Evolutionary conservation across 805 yeast species (phyloP).

Genomic region (Yamadazyma kitorensis): DNA sequence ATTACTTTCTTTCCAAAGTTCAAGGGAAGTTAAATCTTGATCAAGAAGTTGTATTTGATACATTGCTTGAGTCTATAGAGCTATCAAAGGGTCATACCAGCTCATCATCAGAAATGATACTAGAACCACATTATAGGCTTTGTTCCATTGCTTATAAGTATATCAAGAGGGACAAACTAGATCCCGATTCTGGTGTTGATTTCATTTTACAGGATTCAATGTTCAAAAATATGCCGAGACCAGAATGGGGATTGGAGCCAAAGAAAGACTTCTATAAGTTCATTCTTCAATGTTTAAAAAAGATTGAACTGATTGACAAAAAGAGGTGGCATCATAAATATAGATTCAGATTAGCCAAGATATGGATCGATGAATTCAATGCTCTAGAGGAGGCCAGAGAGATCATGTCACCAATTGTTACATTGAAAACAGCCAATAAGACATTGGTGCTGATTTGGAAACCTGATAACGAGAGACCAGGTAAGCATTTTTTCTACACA

Average conservation of each 20-base stretch:
- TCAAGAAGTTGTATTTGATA: slow-evolving; percentile 34
- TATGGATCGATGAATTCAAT: slow-evolving; percentile 52
- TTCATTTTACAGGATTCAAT: slow-evolving; percentile 35
- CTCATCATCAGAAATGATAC: slow-evolving; percentile 48
- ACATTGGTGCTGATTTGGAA: slow-evolving; percentile 87
- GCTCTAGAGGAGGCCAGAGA: slow-evolving; percentile 55
- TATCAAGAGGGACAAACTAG: slow-evolving; percentile 35
- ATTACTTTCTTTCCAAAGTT: slow-evolving; percentile 57
- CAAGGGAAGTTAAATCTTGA: slow-evolving; percentile 45
- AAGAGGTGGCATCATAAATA: slow-evolving; percentile 94
- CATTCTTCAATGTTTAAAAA: slow-evolving; percentile 46
- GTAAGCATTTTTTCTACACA: slow-evolving; percentile 83
- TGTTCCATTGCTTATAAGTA: slow-evolving; percentile 60
- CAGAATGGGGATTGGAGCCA: slow-evolving; percentile 5
- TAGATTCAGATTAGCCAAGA: slow-evolving; percentile 63
- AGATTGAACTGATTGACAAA: slow-evolving; percentile 59
- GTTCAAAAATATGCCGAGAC: slow-evolving; percentile 16
- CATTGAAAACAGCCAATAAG: slow-evolving; percentile 65
- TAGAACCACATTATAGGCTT: slow-evolving; percentile 77
- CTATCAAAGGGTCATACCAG: slow-evolving; percentile 28
- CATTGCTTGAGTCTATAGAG: slow-evolving; percentile 44
- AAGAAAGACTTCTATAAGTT: slow-evolving; percentile 30
- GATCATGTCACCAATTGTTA: slow-evolving; percentile 62
- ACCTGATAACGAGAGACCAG: slow-evolving; percentile 88
- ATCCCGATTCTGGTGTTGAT: slow-evolving; percentile 34